Evolutionary conservation across 768 basidiomycete species (phyloP).

Genomic region (Naematelia encephala): DNA sequence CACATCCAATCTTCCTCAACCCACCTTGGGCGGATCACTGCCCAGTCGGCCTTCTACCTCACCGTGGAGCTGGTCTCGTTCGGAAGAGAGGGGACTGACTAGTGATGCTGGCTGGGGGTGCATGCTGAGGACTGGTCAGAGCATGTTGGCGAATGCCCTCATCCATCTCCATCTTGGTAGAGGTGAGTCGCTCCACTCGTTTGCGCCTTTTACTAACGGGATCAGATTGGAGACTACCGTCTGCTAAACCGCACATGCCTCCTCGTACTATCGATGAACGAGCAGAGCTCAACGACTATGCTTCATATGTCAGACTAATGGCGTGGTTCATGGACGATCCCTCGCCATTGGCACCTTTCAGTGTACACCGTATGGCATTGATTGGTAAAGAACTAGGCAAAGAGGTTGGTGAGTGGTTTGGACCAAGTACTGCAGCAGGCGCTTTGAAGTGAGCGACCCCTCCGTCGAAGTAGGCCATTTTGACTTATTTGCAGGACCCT

Average conservation of each 20-base stretch:
- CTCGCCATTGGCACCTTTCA: conserved; percentile 77
- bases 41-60: conserved; percentile 24
- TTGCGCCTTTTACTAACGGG: neutral
- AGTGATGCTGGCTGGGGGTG: conserved; percentile 88
- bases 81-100: conserved; percentile 74
- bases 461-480: neutral
- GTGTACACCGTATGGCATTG: conserved; percentile 92
- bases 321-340: conserved; percentile 96
- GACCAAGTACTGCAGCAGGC: conserved; percentile 94
- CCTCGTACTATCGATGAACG: conserved; percentile 35
- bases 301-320: conserved; percentile 82
- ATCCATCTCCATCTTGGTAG: conserved; percentile 70
- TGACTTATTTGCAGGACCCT: conserved; percentile 59
- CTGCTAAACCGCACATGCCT: conserved; percentile 57
- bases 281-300: conserved; percentile 56
- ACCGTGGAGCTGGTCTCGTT: conserved; percentile 34
- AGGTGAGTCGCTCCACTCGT: conserved; percentile 55
- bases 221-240: conserved; percentile 80
- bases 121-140: conserved; percentile 85
- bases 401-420: conserved; percentile 96
- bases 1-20: neutral
- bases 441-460: conserved; percentile 71
- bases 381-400: conserved; percentile 93
- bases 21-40: neutral
- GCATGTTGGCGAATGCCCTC: conserved; percentile 75